These are phyloP conservation scores for Wallacemonas collosoma DNA, from an alignment of 208 protist genomes.

Conservation along the genomic window DNA sequence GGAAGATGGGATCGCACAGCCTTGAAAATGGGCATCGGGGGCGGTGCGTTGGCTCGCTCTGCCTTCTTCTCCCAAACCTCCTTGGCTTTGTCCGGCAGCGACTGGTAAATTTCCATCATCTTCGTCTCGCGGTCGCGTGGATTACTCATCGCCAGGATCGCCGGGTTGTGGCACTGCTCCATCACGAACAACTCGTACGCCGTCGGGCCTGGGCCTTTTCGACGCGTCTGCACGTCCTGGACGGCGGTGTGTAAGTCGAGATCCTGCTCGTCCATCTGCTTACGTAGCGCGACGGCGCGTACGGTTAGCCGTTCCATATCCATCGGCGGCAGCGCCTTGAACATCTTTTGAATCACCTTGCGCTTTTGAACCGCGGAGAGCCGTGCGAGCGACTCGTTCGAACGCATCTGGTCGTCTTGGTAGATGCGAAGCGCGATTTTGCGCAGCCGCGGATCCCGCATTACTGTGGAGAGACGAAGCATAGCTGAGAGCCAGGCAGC, in stretches of 20 bases:
- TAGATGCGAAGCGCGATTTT: conserved; percentile 57
- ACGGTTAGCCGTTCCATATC: conserved; percentile 36
- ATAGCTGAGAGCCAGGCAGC: conserved; percentile 19
- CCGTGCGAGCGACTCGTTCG: conserved; percentile 38
- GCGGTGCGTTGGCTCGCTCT: neutral
- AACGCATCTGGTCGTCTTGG: conserved; percentile 48
- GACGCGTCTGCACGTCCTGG: neutral
- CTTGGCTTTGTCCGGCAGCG: conserved; percentile 55
- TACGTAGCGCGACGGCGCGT: conserved; percentile 31
- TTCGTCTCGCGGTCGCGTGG: conserved; percentile 52
- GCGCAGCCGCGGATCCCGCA: conserved; percentile 18
- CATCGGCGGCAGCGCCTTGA: conserved; percentile 38
- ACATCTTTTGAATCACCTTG: conserved; percentile 41
- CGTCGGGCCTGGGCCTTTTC: conserved; percentile 22
- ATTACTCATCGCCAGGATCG: conserved; percentile 38
- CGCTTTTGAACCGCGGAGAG: conserved; percentile 41
- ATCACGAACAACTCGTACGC: conserved; percentile 68
- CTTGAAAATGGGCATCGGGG: neutral
- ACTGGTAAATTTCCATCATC: conserved; percentile 70
- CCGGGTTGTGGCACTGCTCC: conserved; percentile 64
- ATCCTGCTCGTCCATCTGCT: conserved; percentile 16
- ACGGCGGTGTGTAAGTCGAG: conserved; percentile 1
- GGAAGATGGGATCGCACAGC: neutral
- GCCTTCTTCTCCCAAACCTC: conserved; percentile 34
- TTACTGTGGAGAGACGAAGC: conserved; percentile 21